phyloP scores from a whole-genome alignment of 2,329 filamentous ascomycete genomes.

The Ambrosiella beaveri region DNA sequence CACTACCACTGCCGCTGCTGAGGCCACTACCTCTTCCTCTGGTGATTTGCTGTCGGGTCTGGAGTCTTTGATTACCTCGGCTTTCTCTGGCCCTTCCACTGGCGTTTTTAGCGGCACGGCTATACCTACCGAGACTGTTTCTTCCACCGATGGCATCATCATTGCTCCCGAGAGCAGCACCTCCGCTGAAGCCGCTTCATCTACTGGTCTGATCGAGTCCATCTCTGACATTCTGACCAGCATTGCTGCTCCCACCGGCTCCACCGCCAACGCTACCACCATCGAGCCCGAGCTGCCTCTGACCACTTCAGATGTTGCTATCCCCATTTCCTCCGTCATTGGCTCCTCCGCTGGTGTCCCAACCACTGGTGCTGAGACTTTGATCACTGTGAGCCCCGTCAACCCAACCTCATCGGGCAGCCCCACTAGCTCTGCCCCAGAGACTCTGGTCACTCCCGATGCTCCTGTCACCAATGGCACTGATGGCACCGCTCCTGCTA shows the following conservation, averaged over 20 bases:
- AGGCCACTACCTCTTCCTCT: conserved; percentile 12
- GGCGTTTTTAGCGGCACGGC: conserved; percentile 2
- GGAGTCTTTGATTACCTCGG: conserved; percentile 7
- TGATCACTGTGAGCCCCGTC: conserved; percentile 7
- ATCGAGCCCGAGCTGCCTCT: conserved; percentile 8
- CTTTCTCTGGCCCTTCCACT: conserved; percentile 7
- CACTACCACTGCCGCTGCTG: conserved; percentile 8
- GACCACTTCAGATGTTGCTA: not conserved
- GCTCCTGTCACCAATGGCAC: conserved; percentile 9
- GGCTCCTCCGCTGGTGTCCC: conserved; percentile 6
- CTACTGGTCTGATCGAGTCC: conserved; percentile 8
- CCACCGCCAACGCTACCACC: conserved; percentile 2
- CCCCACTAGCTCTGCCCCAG: not conserved
- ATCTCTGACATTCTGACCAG: conserved; percentile 1
- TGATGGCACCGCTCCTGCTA: conserved; percentile 3
- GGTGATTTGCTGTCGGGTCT: not conserved
- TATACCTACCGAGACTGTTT: not conserved
- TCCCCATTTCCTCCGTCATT: conserved; percentile 1
- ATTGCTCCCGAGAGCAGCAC: conserved; percentile 14
- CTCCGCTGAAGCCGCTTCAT: conserved; percentile 14
- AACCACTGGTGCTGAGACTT: conserved; percentile 9
- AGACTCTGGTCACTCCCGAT: conserved; percentile 14
- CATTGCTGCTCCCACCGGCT: conserved; percentile 1
- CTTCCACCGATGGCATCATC: not conserved
- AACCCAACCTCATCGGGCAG: conserved; percentile 5